Evolutionary conservation across 441 rosid species (phyloP).

Genomic region (Melianthus villosus): DNA sequence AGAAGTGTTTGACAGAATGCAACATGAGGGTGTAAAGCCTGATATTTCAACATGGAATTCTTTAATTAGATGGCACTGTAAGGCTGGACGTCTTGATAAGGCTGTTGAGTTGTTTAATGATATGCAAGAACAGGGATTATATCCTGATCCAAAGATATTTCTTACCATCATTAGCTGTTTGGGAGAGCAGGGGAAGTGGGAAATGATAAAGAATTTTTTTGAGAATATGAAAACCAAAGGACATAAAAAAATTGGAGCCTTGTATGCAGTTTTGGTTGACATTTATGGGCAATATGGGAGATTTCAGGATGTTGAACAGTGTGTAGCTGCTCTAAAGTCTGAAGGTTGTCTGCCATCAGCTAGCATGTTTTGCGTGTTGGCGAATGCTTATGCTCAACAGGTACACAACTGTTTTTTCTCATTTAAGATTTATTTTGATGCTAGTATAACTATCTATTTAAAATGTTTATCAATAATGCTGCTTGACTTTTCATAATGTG

Average conservation of each 20-base stretch:
- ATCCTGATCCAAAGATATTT: constrained; percentile 50
- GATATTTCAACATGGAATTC: constrained; percentile 51
- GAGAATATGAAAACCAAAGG: constrained; percentile 26
- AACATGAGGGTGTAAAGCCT: constrained; percentile 26
- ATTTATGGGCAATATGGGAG: constrained; percentile 49
- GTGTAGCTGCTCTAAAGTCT: constrained; percentile 34
- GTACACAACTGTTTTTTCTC: constrained; percentile 13
- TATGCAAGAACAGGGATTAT: constrained; percentile 47
- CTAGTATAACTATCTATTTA: no score
- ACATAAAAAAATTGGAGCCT: constrained; percentile 20
- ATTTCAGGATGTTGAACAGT: constrained; percentile 33
- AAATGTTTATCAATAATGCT: no score
- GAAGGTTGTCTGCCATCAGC: constrained; percentile 34
- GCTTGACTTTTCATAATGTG: no score
- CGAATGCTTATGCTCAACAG: constrained; percentile 70
- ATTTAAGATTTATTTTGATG: neutral
- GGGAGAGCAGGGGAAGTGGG: constrained; percentile 54
- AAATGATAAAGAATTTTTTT: constrained; percentile 23
- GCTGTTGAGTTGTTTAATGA: constrained; percentile 32
- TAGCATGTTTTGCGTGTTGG: constrained; percentile 37
- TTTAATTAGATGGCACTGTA: constrained; percentile 47
- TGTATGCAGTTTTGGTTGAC: constrained; percentile 40
- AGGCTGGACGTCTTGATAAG: constrained; percentile 24
- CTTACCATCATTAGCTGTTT: constrained; percentile 28
- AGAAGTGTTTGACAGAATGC: constrained; percentile 30